Evolutionary conservation across 1,284 basidiomycete genomes (phyloP).

Genomic region (Naganishia albida): DNA sequence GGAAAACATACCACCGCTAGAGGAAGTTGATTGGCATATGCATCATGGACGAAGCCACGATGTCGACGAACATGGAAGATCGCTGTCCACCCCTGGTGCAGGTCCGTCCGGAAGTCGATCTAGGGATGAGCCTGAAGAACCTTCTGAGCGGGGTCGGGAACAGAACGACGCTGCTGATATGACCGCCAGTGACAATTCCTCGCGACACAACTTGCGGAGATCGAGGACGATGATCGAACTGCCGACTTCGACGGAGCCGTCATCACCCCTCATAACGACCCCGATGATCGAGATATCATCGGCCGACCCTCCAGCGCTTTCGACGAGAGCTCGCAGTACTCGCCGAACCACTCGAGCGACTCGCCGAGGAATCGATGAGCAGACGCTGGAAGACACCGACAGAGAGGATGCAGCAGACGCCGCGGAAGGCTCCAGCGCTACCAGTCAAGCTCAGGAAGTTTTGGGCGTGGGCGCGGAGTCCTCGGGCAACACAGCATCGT

Average conservation of each 20-base stretch:
- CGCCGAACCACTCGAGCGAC: background rate
- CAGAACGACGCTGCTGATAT: background rate
- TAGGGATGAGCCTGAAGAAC: background rate
- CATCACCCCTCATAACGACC: background rate
- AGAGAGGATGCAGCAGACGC: constrained; percentile 10
- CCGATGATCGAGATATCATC: constrained; percentile 10
- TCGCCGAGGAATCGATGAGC: constrained; percentile 1
- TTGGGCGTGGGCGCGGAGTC: constrained; percentile 2
- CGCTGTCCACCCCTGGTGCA: constrained; percentile 11
- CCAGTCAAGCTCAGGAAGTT: background rate
- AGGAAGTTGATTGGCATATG: constrained; percentile 4
- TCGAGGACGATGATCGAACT: constrained; percentile 5
- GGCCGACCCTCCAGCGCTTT: constrained; percentile 19
- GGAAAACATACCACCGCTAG: constrained; percentile 20
- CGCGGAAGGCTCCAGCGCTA: background rate
- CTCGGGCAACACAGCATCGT: constrained; percentile 1
- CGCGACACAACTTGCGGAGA: constrained; percentile 1
- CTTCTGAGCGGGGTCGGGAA: background rate
- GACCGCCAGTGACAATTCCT: background rate
- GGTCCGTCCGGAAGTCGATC: constrained; percentile 8
- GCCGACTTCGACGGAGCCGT: background rate
- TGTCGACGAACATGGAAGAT: constrained; percentile 5
- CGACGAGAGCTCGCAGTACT: constrained; percentile 14
- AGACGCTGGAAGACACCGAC: constrained; percentile 11
- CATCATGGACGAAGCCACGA: background rate